Conservation (phyloP, 176 grass and related monocot species). For the Leersia perrieri region DNA sequence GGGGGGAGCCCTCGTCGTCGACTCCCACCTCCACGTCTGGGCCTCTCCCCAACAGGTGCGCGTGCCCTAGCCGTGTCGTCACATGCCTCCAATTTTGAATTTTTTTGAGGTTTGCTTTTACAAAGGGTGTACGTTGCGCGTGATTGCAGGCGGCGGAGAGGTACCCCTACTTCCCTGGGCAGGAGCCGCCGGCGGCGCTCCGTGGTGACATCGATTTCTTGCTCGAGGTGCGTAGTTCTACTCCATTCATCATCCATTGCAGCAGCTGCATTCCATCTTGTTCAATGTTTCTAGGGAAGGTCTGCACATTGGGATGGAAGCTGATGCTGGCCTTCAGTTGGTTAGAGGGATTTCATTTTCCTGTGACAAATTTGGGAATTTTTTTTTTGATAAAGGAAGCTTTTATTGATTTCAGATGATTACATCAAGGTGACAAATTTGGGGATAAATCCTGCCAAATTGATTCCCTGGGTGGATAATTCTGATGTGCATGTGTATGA, state of each 20-base stretch:
- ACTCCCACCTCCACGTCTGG: conserved; percentile 93
- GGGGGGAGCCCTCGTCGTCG: conserved; percentile 22
- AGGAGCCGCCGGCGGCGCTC: conserved; percentile 65
- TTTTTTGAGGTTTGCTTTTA: not conserved
- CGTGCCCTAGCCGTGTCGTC: not conserved
- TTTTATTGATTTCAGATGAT: too few relatives aligned
- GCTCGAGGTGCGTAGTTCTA: conserved; percentile 52
- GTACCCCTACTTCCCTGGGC: conserved; percentile 69
- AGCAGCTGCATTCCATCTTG: not conserved
- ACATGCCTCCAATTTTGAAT: not conserved
- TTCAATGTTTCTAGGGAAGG: not conserved
- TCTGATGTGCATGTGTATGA: not conserved
- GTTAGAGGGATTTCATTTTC: not conserved
- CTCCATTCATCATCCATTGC: not conserved
- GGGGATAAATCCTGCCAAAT: not conserved
- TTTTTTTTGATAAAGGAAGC: too few relatives aligned
- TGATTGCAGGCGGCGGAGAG: conserved; percentile 42
- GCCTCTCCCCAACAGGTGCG: conserved; percentile 68
- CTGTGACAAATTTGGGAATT: too few relatives aligned
- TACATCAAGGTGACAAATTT: too few relatives aligned
- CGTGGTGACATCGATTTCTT: conserved; percentile 78
- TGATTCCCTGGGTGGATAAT: not conserved
- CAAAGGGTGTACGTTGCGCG: too few relatives aligned
- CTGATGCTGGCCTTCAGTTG: not conserved
- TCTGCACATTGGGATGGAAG: not conserved